Conservation (phyloP, 2,329 filamentous ascomycete genomes). For the Dactylella cylindrospora region DNA sequence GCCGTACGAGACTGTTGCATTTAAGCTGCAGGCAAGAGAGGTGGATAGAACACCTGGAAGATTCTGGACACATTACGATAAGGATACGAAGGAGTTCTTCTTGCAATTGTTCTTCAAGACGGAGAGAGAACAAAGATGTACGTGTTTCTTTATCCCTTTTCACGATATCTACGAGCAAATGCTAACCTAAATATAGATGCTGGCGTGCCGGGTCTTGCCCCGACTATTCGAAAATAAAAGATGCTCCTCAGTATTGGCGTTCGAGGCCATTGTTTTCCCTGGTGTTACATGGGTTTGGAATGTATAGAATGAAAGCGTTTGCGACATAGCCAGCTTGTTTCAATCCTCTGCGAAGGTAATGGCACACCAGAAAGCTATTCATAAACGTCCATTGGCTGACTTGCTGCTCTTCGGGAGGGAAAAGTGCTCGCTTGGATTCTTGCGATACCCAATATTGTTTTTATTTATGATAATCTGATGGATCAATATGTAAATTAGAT, state of each 20-base stretch:
- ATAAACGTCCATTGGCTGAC: slow-evolving; percentile 28
- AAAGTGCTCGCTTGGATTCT: slow-evolving; percentile 42
- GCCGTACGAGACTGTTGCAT: slow-evolving; percentile 95
- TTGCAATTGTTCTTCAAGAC: slow-evolving; percentile 98
- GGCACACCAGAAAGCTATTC: slow-evolving; percentile 12
- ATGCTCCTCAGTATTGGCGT: neutral
- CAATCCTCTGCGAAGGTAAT: slow-evolving; percentile 43
- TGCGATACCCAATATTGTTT: too few relatives aligned
- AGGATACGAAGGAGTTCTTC: slow-evolving; percentile 95
- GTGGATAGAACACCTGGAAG: slow-evolving; percentile 84
- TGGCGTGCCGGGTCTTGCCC: slow-evolving; percentile 42
- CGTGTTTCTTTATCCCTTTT: neutral
- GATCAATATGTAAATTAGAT: too few relatives aligned
- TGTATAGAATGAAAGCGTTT: slow-evolving; percentile 9
- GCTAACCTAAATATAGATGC: slow-evolving; percentile 34
- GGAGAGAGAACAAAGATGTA: slow-evolving; percentile 84
- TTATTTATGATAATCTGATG: too few relatives aligned
- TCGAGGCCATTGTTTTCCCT: neutral
- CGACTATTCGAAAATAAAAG: slow-evolving; percentile 23
- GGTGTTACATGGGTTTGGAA: slow-evolving; percentile 9
- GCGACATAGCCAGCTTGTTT: neutral
- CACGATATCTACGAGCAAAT: neutral
- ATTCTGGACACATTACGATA: slow-evolving; percentile 94
- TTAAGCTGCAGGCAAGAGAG: slow-evolving; percentile 92
- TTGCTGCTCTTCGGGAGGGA: slow-evolving; percentile 3